phyloP scores from a whole-genome alignment of 2,329 filamentous ascomycete species.

The Tricladium varicosporioides region DNA sequence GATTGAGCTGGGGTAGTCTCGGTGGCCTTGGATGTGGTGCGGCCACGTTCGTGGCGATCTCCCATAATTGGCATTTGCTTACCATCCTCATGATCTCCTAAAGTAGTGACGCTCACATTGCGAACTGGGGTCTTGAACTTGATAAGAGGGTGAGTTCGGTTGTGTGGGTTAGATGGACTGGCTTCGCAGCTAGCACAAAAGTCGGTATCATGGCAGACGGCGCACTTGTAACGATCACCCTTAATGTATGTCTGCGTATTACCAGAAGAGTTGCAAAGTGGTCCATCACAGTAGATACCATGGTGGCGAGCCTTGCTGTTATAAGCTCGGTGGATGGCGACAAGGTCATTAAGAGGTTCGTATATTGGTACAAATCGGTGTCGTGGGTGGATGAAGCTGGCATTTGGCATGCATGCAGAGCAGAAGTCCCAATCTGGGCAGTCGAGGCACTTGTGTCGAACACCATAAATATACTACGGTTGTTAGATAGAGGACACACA shows the following conservation, averaged over 20 bases:
- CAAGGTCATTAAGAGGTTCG: conserved; percentile 55
- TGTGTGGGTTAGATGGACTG: conserved; percentile 78
- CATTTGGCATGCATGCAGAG: conserved; percentile 67
- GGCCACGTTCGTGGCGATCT: conserved; percentile 47
- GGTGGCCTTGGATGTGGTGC: conserved; percentile 47
- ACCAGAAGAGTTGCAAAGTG: conserved; percentile 67
- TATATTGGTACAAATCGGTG: conserved; percentile 92
- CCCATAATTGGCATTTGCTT: conserved; percentile 68
- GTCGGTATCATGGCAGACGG: conserved; percentile 90
- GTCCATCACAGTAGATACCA: conserved; percentile 93
- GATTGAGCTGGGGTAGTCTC: conserved; percentile 48
- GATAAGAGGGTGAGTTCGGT: conserved; percentile 93
- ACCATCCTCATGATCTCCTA: conserved; percentile 72
- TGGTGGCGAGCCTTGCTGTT: conserved; percentile 58
- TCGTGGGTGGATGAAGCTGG: conserved; percentile 67
- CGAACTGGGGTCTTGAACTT: conserved; percentile 94
- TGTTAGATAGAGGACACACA: conserved; percentile 3
- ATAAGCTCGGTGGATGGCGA: conserved; percentile 42
- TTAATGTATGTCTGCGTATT: conserved; percentile 68
- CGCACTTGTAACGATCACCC: conserved; percentile 93
- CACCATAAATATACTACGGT: conserved; percentile 69
- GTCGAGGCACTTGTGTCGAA: conserved; percentile 94
- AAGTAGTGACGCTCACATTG: conserved; percentile 81
- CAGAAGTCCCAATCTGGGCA: conserved; percentile 99
- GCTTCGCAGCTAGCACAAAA: conserved; percentile 96